Percentiles rank a stretch among this genome's conserved stretches.
Conservation (phyloP, 2,329 filamentous ascomycete species). For the Aspergillus tubingensis region DNA sequence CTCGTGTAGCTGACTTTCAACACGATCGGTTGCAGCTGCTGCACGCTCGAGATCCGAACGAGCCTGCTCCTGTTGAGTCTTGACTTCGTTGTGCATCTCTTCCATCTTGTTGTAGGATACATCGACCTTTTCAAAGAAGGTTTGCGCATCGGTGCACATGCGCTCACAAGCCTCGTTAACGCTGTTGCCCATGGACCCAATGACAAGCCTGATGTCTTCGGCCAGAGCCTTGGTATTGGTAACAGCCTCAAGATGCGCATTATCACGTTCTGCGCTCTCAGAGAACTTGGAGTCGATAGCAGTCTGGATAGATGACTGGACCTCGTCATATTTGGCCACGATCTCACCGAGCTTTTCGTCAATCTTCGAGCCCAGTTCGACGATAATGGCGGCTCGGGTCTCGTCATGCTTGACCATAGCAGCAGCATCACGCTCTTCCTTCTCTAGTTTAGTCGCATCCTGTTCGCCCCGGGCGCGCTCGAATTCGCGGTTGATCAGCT, state of each 20-base stretch:
- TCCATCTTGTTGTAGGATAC: constrained; percentile 75
- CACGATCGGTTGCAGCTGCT: constrained; percentile 68
- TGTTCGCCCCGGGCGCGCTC: constrained; percentile 81
- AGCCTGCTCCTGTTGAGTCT: constrained; percentile 78
- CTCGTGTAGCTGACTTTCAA: constrained; percentile 78
- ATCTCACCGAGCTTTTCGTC: constrained; percentile 81
- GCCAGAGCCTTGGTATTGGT: constrained; percentile 74
- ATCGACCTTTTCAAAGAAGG: constrained; percentile 79
- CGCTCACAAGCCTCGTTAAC: constrained; percentile 83
- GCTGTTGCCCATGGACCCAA: constrained; percentile 79
- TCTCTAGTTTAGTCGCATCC: constrained; percentile 77
- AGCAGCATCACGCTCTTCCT: constrained; percentile 61
- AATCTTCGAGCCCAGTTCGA: constrained; percentile 58
- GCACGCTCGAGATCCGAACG: constrained; percentile 78
- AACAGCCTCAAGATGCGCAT: constrained; percentile 72
- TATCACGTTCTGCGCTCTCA: constrained; percentile 71
- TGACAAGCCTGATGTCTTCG: constrained; percentile 82
- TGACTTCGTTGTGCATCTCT: constrained; percentile 69
- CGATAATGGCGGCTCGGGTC: constrained; percentile 55
- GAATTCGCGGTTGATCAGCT: constrained; percentile 80
- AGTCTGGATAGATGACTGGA: constrained; percentile 70
- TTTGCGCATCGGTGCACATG: constrained; percentile 83
- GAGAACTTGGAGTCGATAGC: constrained; percentile 72
- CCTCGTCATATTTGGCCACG: constrained; percentile 84
- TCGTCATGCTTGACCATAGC: constrained; percentile 63